These are phyloP conservation scores for Boletus patriciae DNA, from an alignment of 768 basidiomycete genomes.

Conservation along the genomic window DNA sequence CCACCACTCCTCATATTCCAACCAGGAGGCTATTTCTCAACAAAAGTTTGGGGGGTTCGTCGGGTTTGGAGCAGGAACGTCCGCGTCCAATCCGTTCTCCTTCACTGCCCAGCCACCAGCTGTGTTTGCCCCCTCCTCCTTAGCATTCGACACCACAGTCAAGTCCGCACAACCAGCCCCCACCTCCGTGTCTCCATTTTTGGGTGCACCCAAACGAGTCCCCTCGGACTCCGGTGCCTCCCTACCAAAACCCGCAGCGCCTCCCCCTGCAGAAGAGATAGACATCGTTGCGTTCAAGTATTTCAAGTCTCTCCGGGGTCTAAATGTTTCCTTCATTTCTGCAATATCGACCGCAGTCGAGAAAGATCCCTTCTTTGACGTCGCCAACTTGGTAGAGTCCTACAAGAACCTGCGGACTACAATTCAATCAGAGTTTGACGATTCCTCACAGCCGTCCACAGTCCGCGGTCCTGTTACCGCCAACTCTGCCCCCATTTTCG, in stretches of 20 bases:
- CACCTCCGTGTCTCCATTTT: slow-evolving; percentile 23
- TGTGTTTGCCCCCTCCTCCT: slow-evolving; percentile 10
- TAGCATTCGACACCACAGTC: slow-evolving; percentile 8
- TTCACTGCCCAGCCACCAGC: slow-evolving; percentile 36
- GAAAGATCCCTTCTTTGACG: slow-evolving; percentile 68
- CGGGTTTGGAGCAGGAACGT: slow-evolving; percentile 47
- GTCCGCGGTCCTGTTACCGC: slow-evolving; percentile 6
- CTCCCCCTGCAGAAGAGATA: slow-evolving; percentile 27
- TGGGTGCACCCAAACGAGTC: neutral
- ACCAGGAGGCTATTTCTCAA: slow-evolving; percentile 28
- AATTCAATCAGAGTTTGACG: slow-evolving; percentile 58
- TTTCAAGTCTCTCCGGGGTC: slow-evolving; percentile 69
- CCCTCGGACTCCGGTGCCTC: slow-evolving; percentile 31
- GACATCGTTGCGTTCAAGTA: slow-evolving; percentile 48
- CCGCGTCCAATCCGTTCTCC: slow-evolving; percentile 38
- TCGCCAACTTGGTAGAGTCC: slow-evolving; percentile 52
- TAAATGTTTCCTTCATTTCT: slow-evolving; percentile 67
- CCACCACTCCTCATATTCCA: slow-evolving; percentile 17
- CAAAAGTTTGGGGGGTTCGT: slow-evolving; percentile 53
- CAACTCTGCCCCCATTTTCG: slow-evolving; percentile 13
- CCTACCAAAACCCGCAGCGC: slow-evolving; percentile 17
- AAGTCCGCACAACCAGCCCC: slow-evolving; percentile 15
- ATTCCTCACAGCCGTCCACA: slow-evolving; percentile 16
- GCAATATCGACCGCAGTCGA: slow-evolving; percentile 58
- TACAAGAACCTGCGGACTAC: slow-evolving; percentile 58